Evolutionary conservation across 495 filamentous ascomycete species (phyloP).

Genomic region (Penicillium ochrochloron): DNA sequence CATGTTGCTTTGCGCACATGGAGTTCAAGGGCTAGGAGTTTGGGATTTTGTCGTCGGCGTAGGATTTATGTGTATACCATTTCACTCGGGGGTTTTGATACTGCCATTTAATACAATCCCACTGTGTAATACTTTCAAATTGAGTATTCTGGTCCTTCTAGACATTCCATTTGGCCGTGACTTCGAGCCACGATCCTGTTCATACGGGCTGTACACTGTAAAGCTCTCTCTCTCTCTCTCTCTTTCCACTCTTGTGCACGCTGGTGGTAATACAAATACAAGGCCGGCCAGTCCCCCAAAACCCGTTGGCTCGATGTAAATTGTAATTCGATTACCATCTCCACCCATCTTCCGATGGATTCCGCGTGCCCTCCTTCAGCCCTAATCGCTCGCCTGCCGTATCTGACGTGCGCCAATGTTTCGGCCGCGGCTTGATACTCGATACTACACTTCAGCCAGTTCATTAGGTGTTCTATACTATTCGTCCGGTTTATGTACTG

Average conservation of each 20-base stretch:
- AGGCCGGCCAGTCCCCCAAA: conserved; percentile 11
- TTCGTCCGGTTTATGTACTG: not conserved
- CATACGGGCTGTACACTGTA: not conserved
- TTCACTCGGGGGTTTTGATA: not conserved
- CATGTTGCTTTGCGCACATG: not conserved
- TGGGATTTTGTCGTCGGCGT: not conserved
- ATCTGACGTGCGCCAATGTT: conserved; percentile 7
- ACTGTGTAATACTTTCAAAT: not conserved
- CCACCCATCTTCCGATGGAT: conserved; percentile 30
- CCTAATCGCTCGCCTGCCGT: conserved; percentile 34
- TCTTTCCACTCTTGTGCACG: not conserved
- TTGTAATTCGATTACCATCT: conserved; percentile 33
- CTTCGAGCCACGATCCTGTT: not conserved
- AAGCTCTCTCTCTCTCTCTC: no score
- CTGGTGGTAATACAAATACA: conserved; percentile 8
- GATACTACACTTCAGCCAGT: not conserved
- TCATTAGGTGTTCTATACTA: not conserved
- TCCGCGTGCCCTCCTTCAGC: conserved; percentile 40
- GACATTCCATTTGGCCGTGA: no score
- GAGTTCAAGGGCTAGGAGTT: not conserved
- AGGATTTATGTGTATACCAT: not conserved
- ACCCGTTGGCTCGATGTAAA: conserved; percentile 2
- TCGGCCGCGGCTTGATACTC: not conserved
- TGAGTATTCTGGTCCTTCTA: no score
- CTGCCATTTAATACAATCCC: not conserved